Conservation (phyloP, 2,329 filamentous ascomycete species). For the Fusarium xyrophilum region DNA sequence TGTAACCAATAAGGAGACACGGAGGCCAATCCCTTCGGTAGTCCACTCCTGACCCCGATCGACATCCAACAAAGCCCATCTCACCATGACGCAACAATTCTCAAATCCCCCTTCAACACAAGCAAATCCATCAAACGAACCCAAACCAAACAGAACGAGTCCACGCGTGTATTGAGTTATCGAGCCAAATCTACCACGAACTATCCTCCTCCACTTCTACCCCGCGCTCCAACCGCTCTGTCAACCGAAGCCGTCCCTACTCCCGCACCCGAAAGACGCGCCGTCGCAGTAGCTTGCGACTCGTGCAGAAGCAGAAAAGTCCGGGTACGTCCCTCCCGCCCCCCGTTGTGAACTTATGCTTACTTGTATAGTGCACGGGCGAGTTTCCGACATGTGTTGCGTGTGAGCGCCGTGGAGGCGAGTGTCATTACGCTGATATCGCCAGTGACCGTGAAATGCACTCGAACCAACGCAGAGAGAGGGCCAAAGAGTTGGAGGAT, state of each 20-base stretch:
- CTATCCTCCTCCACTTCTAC: background rate
- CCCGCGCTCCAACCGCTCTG: background rate
- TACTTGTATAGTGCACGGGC: background rate
- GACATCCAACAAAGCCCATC: background rate
- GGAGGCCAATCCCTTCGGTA: background rate
- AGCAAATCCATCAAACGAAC: background rate
- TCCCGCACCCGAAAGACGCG: background rate
- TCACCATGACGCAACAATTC: background rate
- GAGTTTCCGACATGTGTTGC: background rate
- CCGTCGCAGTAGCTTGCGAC: background rate
- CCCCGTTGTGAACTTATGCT: rapidly evolving
- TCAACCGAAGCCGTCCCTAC: background rate
- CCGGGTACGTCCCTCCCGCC: rapidly evolving
- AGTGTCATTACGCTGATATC: background rate
- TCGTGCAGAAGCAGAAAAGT: background rate
- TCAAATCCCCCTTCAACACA: background rate
- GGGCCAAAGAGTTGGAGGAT: background rate
- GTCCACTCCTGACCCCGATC: background rate
- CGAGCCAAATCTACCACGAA: background rate
- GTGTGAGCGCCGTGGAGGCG: background rate
- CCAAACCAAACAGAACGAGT: background rate
- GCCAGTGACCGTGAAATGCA: background rate
- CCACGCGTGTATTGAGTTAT: background rate
- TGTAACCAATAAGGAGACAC: background rate
- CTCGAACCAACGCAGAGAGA: background rate